Percentiles rank a stretch among this genome's conserved stretches.
These are phyloP conservation scores for Cryptococcus sp. DNA, from an alignment of 1,284 basidiomycete species.

Conservation along the genomic window DNA sequence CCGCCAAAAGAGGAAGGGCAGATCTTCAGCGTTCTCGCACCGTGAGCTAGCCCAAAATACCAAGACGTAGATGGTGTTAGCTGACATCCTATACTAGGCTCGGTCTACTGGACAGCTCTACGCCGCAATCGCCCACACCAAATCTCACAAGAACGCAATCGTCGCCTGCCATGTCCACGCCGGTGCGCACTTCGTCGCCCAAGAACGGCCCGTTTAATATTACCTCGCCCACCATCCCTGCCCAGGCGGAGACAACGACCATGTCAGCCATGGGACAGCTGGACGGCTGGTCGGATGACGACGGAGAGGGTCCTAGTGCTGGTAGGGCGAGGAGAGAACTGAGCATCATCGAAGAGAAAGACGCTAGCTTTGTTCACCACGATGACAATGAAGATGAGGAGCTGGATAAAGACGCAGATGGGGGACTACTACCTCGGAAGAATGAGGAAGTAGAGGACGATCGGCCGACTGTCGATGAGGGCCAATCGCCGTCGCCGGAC, in stretches of 20 bases:
- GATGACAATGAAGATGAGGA: slow-evolving; percentile 5
- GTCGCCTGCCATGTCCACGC: slow-evolving; percentile 24
- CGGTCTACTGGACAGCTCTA: slow-evolving; percentile 35
- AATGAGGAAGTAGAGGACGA: slow-evolving; percentile 1
- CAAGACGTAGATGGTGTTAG: neutral
- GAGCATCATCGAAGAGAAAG: slow-evolving; percentile 50
- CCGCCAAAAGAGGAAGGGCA: slow-evolving; percentile 83
- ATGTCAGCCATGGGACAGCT: slow-evolving; percentile 31
- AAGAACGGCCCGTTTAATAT: slow-evolving; percentile 23
- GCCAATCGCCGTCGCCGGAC: neutral
- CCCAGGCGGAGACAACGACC: slow-evolving; percentile 29
- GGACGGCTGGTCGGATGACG: slow-evolving; percentile 31
- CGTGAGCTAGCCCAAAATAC: slow-evolving; percentile 60
- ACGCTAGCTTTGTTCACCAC: slow-evolving; percentile 7
- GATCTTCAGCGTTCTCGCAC: slow-evolving; percentile 88
- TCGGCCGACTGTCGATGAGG: slow-evolving; percentile 8
- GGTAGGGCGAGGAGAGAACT: slow-evolving; percentile 42
- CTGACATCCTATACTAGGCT: slow-evolving; percentile 20
- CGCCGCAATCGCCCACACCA: slow-evolving; percentile 39
- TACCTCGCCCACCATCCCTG: slow-evolving; percentile 24
- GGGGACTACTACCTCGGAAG: neutral
- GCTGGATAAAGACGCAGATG: neutral
- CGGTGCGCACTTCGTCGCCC: slow-evolving; percentile 16
- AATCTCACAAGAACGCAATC: slow-evolving; percentile 35
- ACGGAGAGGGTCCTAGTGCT: slow-evolving; percentile 12